phyloP scores from a whole-genome alignment of 352 stramenopile genomes.

The Plasmopara halstedii region DNA sequence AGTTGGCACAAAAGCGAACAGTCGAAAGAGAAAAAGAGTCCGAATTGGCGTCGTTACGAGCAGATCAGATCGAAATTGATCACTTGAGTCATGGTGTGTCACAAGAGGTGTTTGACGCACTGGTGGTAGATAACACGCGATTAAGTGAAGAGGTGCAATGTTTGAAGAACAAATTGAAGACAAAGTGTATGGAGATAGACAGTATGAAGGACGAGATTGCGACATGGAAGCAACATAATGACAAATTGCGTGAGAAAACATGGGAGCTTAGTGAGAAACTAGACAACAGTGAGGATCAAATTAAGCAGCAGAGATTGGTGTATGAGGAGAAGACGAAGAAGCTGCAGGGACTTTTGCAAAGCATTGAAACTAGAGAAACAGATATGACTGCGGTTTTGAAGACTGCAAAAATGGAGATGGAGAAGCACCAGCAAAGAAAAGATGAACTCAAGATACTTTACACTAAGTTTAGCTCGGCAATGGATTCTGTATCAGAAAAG shows the following conservation, averaged over 20 bases:
- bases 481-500: constrained; percentile 29
- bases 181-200: constrained; percentile 5
- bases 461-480: constrained; percentile 23
- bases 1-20: constrained; percentile 29
- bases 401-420: constrained; percentile 5
- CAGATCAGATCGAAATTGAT: constrained; percentile 17
- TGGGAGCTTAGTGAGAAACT: constrained; percentile 13
- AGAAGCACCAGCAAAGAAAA: constrained; percentile 17
- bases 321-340: constrained; percentile 22
- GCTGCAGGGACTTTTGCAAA: constrained; percentile 24
- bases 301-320: constrained; percentile 9
- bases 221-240: constrained; percentile 16
- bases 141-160: constrained; percentile 14
- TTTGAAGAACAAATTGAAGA: constrained; percentile 11
- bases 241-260: constrained; percentile 22
- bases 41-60: constrained; percentile 25
- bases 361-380: constrained; percentile 8
- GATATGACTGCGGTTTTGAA: constrained; percentile 6
- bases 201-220: constrained; percentile 24
- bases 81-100: constrained; percentile 6
- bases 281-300: constrained; percentile 15
- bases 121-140: constrained; percentile 17
- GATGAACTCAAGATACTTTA: constrained; percentile 30
- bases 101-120: constrained; percentile 17
- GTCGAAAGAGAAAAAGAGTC: constrained; percentile 37